Evolutionary conservation across 108 stramenopile species (phyloP).

Genomic region (Schizochytrium sp.): DNA sequence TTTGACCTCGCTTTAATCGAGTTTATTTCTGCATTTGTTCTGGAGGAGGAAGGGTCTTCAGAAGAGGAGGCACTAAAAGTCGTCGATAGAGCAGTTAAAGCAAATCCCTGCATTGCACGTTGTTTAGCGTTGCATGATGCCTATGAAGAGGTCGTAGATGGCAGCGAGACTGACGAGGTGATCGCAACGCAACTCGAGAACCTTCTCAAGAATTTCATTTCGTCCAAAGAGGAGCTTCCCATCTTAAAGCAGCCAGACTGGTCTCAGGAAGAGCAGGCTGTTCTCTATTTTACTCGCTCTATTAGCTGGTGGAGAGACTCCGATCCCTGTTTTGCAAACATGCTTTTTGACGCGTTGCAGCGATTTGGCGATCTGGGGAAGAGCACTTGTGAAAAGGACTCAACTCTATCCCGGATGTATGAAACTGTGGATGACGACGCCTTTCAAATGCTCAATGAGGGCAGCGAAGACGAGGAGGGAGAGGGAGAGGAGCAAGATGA

Average conservation of each 20-base stretch:
- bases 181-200: background rate
- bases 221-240: background rate
- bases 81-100: background rate
- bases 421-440: no score
- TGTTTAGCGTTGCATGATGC: background rate
- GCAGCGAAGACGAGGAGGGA: no score
- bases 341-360: background rate
- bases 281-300: constrained; percentile 5
- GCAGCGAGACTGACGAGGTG: background rate
- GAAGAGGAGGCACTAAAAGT: background rate
- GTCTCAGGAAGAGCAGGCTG: background rate
- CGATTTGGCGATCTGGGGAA: no score
- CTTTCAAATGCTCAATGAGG: no score
- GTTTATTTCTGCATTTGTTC: background rate
- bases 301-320: constrained; percentile 3
- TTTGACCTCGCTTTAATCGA: background rate
- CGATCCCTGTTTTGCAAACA: background rate
- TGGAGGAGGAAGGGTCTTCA: background rate
- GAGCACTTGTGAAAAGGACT: no score
- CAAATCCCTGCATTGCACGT: constrained; percentile 9
- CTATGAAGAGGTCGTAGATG: constrained; percentile 7
- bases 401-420: no score
- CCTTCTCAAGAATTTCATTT: background rate
- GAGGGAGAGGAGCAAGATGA: no score
- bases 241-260: background rate